A percentile compares a stretch with the other conserved stretches of the same genome.
phyloP scores from a whole-genome alignment of 345 rosid species.

The Sonneratia caseolaris region DNA sequence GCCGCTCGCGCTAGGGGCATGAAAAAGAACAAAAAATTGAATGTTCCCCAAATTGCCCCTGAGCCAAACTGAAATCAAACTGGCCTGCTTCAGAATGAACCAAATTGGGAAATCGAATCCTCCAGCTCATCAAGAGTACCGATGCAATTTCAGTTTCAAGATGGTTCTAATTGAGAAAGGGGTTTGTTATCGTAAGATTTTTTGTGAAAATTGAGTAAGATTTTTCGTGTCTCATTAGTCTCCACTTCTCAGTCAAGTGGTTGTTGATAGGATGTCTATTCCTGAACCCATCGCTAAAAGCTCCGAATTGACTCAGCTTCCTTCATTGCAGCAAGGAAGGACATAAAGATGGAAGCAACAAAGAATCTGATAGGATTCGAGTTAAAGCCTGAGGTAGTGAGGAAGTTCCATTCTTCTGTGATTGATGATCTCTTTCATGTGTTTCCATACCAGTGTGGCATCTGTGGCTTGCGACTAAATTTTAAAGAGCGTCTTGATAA shows the following conservation, averaged over 20 bases:
- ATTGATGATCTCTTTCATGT: constrained; percentile 53
- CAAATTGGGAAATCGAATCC: too few relatives aligned
- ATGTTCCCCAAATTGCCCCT: too few relatives aligned
- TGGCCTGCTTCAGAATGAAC: too few relatives aligned
- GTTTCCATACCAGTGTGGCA: constrained; percentile 59
- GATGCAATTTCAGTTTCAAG: too few relatives aligned
- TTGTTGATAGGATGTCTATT: constrained; percentile 26
- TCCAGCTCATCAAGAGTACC: too few relatives aligned
- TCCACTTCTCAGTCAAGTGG: constrained; percentile 15
- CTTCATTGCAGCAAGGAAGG: constrained; percentile 4
- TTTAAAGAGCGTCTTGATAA: constrained; percentile 48
- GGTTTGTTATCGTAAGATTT: too few relatives aligned
- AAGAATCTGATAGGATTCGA: constrained; percentile 58
- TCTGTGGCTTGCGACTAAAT: constrained; percentile 71
- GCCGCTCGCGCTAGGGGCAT: too few relatives aligned
- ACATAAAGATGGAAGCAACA: background rate
- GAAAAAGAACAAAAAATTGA: too few relatives aligned
- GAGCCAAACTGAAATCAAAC: too few relatives aligned
- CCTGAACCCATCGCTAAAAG: constrained; percentile 25
- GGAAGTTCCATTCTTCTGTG: constrained; percentile 68
- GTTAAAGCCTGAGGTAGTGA: constrained; percentile 61
- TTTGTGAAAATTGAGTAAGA: too few relatives aligned
- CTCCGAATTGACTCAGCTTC: constrained; percentile 20
- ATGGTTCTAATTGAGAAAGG: too few relatives aligned
- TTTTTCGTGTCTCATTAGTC: too few relatives aligned